A percentile compares a stretch with the other conserved stretches of the same genome.
Conservation (phyloP, 2,329 filamentous ascomycete genomes). For the Didymellaceae sp. region DNA sequence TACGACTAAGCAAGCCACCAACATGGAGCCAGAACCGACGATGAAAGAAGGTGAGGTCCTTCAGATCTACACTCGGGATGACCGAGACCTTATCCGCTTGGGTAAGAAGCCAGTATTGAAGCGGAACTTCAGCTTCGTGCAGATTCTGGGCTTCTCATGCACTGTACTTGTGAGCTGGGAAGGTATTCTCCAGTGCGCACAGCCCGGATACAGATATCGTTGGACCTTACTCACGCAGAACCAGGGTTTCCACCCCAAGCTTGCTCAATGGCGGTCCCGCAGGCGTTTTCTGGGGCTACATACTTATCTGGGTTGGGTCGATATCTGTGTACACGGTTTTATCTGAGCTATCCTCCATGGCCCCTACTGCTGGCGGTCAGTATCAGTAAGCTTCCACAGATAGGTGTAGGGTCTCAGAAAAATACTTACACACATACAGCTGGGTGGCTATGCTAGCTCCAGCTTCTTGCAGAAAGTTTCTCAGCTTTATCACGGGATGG, state of each 20-base stretch:
- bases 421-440: slow-evolving; percentile 15
- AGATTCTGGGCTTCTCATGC: slow-evolving; percentile 22
- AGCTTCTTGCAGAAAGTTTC: background rate
- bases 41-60: too few relatives aligned
- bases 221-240: background rate
- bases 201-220: too few relatives aligned
- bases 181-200: background rate
- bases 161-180: slow-evolving; percentile 24
- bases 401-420: too few relatives aligned
- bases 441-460: slow-evolving; percentile 49
- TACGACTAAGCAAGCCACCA: too few relatives aligned
- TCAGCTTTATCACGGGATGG: slow-evolving; percentile 41
- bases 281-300: slow-evolving; percentile 22
- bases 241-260: background rate
- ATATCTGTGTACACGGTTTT: slow-evolving; percentile 17
- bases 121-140: slow-evolving; percentile 22
- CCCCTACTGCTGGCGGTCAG: background rate
- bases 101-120: slow-evolving; percentile 5
- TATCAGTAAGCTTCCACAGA: background rate
- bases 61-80: too few relatives aligned
- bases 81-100: background rate
- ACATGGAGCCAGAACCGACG: too few relatives aligned
- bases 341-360: slow-evolving; percentile 33
- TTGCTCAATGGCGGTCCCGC: slow-evolving; percentile 22
- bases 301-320: slow-evolving; percentile 22